Conservation (phyloP, 805 yeast genomes). For the Spathaspora boniae region DNA sequence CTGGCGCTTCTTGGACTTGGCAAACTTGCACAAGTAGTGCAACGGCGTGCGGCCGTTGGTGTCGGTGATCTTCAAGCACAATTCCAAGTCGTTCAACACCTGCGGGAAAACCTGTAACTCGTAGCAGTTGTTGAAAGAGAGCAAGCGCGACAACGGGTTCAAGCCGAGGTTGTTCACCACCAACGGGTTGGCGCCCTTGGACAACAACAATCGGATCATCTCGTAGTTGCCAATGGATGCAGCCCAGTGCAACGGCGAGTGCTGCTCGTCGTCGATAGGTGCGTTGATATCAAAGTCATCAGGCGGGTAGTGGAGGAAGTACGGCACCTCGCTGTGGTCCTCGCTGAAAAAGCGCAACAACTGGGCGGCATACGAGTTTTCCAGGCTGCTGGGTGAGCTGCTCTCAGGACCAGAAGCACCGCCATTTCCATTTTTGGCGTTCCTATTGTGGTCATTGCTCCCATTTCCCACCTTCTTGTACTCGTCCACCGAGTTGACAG, state of each 20-base stretch:
- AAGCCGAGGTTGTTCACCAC: conserved; percentile 64
- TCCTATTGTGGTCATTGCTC: too few species aligned
- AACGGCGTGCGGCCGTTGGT: conserved; percentile 69
- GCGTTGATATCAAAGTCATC: conserved; percentile 65
- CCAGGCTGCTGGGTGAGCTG: conserved; percentile 50
- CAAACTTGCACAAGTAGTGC: conserved; percentile 78
- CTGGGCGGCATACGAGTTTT: conserved; percentile 36
- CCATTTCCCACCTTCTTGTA: conserved; percentile 3
- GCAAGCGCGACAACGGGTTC: conserved; percentile 82
- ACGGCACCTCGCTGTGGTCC: conserved; percentile 51
- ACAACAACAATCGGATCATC: conserved; percentile 70
- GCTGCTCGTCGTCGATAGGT: conserved; percentile 90
- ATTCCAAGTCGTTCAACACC: conserved; percentile 70
- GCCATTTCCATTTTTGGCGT: too few species aligned
- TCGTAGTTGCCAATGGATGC: conserved; percentile 87
- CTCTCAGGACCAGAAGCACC: too few species aligned
- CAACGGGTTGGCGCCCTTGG: conserved; percentile 67
- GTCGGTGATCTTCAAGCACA: conserved; percentile 77
- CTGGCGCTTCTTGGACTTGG: conserved; percentile 60
- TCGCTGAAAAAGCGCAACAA: conserved; percentile 41
- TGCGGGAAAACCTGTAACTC: conserved; percentile 76
- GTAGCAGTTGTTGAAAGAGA: conserved; percentile 83
- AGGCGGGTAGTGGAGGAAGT: conserved; percentile 60
- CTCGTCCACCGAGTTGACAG: conserved; percentile 30
- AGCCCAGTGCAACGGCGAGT: conserved; percentile 96